Percentiles rank a stretch among this genome's conserved stretches.
Conservation (phyloP, 106 monocot species). For the Acorus calamus region DNA sequence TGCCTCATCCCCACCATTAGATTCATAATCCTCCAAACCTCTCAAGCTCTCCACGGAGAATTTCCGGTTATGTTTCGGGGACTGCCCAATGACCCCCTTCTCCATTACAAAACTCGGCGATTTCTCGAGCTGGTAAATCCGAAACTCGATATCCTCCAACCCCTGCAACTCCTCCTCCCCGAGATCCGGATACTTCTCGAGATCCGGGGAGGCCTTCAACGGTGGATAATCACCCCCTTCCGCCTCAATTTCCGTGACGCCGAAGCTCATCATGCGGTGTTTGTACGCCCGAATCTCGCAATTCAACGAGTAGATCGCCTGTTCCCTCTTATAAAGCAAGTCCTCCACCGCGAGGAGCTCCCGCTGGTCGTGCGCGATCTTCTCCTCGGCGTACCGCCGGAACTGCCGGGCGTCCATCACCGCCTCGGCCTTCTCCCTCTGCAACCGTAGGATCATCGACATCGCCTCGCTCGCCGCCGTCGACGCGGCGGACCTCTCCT, state of each 20-base stretch:
- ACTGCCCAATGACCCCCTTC: slow-evolving; percentile 6
- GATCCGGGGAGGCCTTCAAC: slow-evolving; percentile 1
- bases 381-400: slow-evolving; percentile 30
- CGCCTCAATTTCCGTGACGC: not conserved
- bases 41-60: slow-evolving; percentile 9
- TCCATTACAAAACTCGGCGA: slow-evolving; percentile 10
- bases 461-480: slow-evolving; percentile 35
- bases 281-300: slow-evolving; percentile 6
- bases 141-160: slow-evolving; percentile 16
- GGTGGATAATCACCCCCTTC: not conserved
- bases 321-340: slow-evolving; percentile 16
- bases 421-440: slow-evolving; percentile 35
- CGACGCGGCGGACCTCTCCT: slow-evolving; percentile 29
- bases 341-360: slow-evolving; percentile 28
- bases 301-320: slow-evolving; percentile 5
- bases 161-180: slow-evolving; percentile 16
- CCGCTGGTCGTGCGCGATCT: slow-evolving; percentile 20
- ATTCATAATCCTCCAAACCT: slow-evolving; percentile 11
- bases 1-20: slow-evolving; percentile 9
- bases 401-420: not conserved
- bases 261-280: slow-evolving; percentile 4
- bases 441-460: slow-evolving; percentile 42
- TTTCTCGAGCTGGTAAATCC: slow-evolving; percentile 24
- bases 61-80: slow-evolving; percentile 4
- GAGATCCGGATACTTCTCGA: not conserved